Conservation (phyloP, 2,329 filamentous ascomycete species). For the Fusarium protoensiforme region DNA sequence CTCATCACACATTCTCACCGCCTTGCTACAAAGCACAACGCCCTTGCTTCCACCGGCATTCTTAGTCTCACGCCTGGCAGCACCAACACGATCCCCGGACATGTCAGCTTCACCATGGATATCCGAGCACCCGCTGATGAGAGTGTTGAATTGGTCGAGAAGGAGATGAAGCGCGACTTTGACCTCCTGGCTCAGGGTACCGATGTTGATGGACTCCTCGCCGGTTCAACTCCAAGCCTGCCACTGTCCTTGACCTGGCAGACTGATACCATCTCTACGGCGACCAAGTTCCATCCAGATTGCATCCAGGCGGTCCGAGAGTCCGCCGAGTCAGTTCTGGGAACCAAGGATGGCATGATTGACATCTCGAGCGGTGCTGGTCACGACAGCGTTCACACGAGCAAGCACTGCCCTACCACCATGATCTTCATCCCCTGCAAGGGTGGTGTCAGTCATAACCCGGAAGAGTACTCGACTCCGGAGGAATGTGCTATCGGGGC, state of each 20-base stretch:
- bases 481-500: conserved; percentile 45
- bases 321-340: conserved; percentile 58
- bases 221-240: conserved; percentile 49
- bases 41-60: conserved; percentile 45
- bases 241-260: conserved; percentile 66
- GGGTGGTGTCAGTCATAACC: conserved; percentile 47
- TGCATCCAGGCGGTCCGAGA: conserved; percentile 73
- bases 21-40: conserved; percentile 37
- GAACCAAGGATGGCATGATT: conserved; percentile 37
- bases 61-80: conserved; percentile 61
- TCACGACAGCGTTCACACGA: conserved; percentile 49
- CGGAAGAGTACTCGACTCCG: conserved; percentile 41
- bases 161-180: conserved; percentile 52
- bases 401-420: conserved; percentile 42
- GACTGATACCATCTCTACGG: conserved; percentile 69
- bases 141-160: conserved; percentile 63
- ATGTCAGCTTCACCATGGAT: conserved; percentile 73
- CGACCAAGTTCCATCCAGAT: conserved; percentile 71
- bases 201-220: conserved; percentile 52
- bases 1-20: conserved; percentile 44
- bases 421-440: conserved; percentile 50
- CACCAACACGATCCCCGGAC: conserved; percentile 76
- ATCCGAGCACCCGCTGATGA: conserved; percentile 67
- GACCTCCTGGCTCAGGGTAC: conserved; percentile 60
- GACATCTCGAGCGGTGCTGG: conserved; percentile 50